These are phyloP conservation scores for Salix viminalis DNA, from an alignment of 345 rosid genomes.

Conservation along the genomic window DNA sequence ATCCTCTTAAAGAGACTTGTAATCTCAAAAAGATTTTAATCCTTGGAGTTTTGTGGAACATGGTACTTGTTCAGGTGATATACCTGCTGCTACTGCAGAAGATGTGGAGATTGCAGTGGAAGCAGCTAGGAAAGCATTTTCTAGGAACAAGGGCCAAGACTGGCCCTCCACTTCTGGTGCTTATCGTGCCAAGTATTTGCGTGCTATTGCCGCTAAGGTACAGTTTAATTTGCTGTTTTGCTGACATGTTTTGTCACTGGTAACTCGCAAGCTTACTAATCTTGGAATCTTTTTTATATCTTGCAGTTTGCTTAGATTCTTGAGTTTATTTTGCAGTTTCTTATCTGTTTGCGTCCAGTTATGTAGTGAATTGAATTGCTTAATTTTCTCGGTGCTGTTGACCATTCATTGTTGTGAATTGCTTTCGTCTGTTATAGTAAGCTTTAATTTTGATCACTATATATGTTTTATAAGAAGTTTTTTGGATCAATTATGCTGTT, in stretches of 20 bases:
- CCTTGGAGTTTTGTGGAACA: not conserved
- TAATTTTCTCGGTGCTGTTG: not conserved
- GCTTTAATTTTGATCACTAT: not conserved
- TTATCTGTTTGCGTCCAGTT: not conserved
- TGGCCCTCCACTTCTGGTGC: conserved; percentile 83
- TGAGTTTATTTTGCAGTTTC: not conserved
- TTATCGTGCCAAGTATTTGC: conserved; percentile 80
- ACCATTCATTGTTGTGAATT: not conserved
- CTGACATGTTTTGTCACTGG: not conserved
- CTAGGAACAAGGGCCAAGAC: conserved; percentile 66
- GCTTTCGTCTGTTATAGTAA: not conserved
- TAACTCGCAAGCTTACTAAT: not conserved
- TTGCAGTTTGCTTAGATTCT: not conserved
- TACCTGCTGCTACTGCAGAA: conserved; percentile 90
- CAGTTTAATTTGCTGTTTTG: not conserved
- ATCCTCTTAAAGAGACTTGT: not conserved
- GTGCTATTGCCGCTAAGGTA: conserved; percentile 98
- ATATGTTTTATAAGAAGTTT: not conserved
- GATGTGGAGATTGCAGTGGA: conserved; percentile 91
- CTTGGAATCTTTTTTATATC: not conserved
- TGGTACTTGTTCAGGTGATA: conserved; percentile 51
- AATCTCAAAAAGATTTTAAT: not conserved
- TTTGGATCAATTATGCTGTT: not conserved
- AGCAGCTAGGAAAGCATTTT: conserved; percentile 73
- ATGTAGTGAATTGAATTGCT: not conserved